Base-by-base conservation (phyloP, 176 grass and related monocot species). In the Bothriochloa decipiens region DNA sequence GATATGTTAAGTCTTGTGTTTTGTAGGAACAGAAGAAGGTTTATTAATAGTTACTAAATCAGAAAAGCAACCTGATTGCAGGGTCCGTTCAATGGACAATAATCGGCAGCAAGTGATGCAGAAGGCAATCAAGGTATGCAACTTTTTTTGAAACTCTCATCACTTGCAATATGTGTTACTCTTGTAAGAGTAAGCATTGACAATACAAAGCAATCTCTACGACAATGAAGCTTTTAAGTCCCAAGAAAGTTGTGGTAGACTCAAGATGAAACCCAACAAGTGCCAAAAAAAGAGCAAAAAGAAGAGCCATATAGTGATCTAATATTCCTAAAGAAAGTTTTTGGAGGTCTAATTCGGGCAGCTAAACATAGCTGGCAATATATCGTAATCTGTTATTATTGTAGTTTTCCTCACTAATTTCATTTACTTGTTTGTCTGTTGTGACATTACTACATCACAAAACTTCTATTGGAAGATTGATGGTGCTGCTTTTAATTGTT, bases 61-160 rank as follows among this genome's bases (percentile, higher is more conserved):
- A 27, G 12, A 43, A 64, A 33, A 45, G 8, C 45, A 60, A 53
- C 68, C 37, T 84, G 55, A 43, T 73, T 77, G 35, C 81, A 94
- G 92, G 43, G 83, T 92, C 27, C 68, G 37, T 77, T 86, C 69
- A 13, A 87, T 94, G 90, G 86, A 87, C 42, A 74, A 0, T 16
- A 83, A 86, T 36, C 81, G 84, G n/a, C 90, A 88, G 58, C 74
- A 90, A 75, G 29, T 36, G 63, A 92, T 94, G 92, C 87, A 86
- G 36, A 88, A 58, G 50, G 90, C 85, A 53, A 47, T 94, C 22
- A 82, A 82, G 85, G 92, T 94, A 65, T 66, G 70, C 47, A 37
- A 43, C 1, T 9, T 81, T 25, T 53, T 65, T 65, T 14, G 0
- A 65, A 27, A 12, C 62, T 29, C 26, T 7, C 26, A 1, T 61